Evolutionary conservation across 2,329 filamentous ascomycete species (phyloP).

Genomic region (Aureobasidium namibiae): DNA sequence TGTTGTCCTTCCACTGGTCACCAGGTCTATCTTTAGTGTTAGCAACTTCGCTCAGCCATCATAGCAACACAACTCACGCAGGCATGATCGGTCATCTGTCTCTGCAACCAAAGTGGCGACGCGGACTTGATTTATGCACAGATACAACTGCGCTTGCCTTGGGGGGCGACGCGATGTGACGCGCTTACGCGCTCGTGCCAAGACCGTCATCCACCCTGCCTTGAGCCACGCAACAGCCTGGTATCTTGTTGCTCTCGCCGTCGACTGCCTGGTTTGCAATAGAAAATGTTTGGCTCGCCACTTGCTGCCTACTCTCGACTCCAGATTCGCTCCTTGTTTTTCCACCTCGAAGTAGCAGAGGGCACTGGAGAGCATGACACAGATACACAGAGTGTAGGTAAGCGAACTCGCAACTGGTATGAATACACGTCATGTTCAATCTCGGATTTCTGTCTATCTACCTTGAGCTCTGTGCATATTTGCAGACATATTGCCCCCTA

Average conservation of each 20-base stretch:
- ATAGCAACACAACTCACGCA: constrained; percentile 13
- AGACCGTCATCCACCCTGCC: not conserved
- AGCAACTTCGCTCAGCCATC: not conserved
- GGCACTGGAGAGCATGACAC: too few relatives aligned
- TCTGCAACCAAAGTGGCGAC: constrained; percentile 6
- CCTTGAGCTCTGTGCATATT: too few relatives aligned
- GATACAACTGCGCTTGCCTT: not conserved
- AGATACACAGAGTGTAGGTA: too few relatives aligned
- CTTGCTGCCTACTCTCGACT: too few relatives aligned
- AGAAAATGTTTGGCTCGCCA: too few relatives aligned
- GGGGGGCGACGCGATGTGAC: constrained; percentile 6
- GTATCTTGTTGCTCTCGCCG: not conserved
- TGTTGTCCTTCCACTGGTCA: constrained; percentile 30
- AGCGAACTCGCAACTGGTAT: too few relatives aligned
- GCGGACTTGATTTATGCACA: constrained; percentile 4
- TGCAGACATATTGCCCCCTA: too few relatives aligned
- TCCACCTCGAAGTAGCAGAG: too few relatives aligned
- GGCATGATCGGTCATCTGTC: constrained; percentile 16
- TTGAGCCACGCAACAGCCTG: constrained; percentile 2
- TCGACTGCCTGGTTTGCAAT: not conserved
- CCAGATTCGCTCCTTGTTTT: too few relatives aligned
- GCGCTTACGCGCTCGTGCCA: not conserved
- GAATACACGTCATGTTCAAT: too few relatives aligned
- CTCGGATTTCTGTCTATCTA: too few relatives aligned
- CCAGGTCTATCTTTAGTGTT: constrained; percentile 22